phyloP scores from a whole-genome alignment of 176 grass and related monocot species.

The Aegilops longissima region DNA sequence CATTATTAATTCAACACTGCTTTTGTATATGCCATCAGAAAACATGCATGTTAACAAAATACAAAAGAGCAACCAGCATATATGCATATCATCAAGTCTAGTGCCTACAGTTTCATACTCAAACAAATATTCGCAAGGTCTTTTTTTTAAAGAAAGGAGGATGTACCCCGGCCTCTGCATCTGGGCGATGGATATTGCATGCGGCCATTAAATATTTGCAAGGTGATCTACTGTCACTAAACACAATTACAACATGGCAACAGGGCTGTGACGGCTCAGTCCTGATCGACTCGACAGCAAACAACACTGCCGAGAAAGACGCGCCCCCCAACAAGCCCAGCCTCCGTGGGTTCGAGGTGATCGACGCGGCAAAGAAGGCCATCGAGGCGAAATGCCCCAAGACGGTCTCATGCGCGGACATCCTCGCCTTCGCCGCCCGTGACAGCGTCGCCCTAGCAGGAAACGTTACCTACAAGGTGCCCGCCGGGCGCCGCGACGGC shows the following conservation, averaged over 20 bases:
- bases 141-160: too few species aligned
- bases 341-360: conserved; percentile 64
- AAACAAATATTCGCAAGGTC: background rate
- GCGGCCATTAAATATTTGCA: background rate
- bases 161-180: too few species aligned
- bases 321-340: conserved; percentile 52
- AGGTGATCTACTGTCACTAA: background rate
- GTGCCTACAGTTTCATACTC: background rate
- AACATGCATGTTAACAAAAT: too few species aligned
- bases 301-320: conserved; percentile 63
- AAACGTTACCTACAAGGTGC: background rate
- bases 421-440: conserved; percentile 66
- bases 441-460: conserved; percentile 43
- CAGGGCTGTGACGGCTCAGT: conserved; percentile 87
- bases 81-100: background rate
- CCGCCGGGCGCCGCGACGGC: conserved; percentile 1
- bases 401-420: conserved; percentile 61
- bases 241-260: background rate
- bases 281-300: conserved; percentile 57
- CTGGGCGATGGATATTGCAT: too few species aligned
- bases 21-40: too few species aligned
- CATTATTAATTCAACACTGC: too few species aligned
- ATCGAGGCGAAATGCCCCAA: conserved; percentile 46
- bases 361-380: conserved; percentile 58
- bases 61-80: background rate